Evolutionary conservation across 1,284 basidiomycete genomes (phyloP).

Genomic region (Rhodofomes roseus): DNA sequence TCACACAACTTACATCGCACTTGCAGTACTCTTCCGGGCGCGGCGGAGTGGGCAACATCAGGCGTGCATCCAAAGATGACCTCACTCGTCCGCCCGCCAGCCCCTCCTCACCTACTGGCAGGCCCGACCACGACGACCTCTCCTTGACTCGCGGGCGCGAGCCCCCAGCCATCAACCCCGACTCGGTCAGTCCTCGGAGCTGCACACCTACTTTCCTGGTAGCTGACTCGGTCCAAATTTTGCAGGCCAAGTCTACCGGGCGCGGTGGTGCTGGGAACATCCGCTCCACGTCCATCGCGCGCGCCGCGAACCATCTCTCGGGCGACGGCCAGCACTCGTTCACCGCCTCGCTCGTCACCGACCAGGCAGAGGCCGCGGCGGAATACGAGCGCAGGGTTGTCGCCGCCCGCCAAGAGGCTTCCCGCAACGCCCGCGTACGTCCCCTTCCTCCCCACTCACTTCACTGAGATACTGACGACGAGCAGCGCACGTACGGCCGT

Average conservation of each 20-base stretch:
- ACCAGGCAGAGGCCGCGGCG: slow-evolving; percentile 20
- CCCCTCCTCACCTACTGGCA: slow-evolving; percentile 36
- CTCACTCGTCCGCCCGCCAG: slow-evolving; percentile 28
- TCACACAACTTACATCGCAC: neutral
- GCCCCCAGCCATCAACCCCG: slow-evolving; percentile 12
- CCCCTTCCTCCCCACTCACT: neutral
- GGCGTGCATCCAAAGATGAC: slow-evolving; percentile 37
- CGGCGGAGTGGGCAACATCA: slow-evolving; percentile 68
- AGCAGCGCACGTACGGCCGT: slow-evolving; percentile 54
- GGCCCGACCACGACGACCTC: slow-evolving; percentile 2
- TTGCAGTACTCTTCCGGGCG: slow-evolving; percentile 56
- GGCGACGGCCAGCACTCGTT: slow-evolving; percentile 13
- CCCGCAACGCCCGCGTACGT: slow-evolving; percentile 13
- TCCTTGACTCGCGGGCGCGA: slow-evolving; percentile 52
- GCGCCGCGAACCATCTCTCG: slow-evolving; percentile 26
- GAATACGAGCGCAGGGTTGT: slow-evolving; percentile 45
- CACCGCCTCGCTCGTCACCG: slow-evolving; percentile 22
- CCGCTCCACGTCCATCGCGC: slow-evolving; percentile 63
- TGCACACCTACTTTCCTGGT: neutral
- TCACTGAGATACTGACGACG: neutral
- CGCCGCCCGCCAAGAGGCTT: slow-evolving; percentile 34
- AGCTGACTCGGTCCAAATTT: neutral
- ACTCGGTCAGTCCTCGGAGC: neutral
- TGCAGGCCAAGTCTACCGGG: slow-evolving; percentile 58
- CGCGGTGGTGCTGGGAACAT: slow-evolving; percentile 80